Percentiles rank a stretch among this genome's conserved stretches.
phyloP scores from a whole-genome alignment of 2,329 filamentous ascomycete species.

The Sporothrix protearum region DNA sequence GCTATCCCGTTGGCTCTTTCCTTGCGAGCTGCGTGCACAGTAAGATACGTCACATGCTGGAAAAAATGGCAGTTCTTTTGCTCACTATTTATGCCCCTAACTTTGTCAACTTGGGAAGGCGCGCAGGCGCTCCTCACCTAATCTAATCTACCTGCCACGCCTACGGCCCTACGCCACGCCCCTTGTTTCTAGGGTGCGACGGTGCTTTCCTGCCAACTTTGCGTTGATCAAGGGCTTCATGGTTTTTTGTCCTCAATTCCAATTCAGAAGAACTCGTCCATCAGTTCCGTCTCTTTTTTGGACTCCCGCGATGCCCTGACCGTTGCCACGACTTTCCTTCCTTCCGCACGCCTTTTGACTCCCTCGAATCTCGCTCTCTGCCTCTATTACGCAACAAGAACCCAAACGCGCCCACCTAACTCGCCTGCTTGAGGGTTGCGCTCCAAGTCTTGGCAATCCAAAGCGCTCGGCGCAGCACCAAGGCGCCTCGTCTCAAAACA shows the following conservation, averaged over 20 bases:
- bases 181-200: conserved; percentile 8
- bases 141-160: neutral
- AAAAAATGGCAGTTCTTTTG: neutral
- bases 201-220: neutral
- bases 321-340: neutral
- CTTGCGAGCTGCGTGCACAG: neutral
- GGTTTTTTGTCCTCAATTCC: neutral
- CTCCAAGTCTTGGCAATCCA: neutral
- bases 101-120: neutral
- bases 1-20: neutral
- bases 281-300: neutral
- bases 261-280: neutral
- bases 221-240: neutral
- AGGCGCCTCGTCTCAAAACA: neutral
- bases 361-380: neutral
- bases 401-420: conserved; percentile 1
- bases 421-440: neutral
- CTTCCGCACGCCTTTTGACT: neutral
- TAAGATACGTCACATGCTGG: neutral
- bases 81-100: neutral
- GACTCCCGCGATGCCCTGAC: conserved; percentile 1
- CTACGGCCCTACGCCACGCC: neutral
- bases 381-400: neutral
- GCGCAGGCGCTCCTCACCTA: neutral
- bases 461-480: neutral